phyloP scores from a whole-genome alignment of 345 rosid species.

The Erysimum cheiranthoides region DNA sequence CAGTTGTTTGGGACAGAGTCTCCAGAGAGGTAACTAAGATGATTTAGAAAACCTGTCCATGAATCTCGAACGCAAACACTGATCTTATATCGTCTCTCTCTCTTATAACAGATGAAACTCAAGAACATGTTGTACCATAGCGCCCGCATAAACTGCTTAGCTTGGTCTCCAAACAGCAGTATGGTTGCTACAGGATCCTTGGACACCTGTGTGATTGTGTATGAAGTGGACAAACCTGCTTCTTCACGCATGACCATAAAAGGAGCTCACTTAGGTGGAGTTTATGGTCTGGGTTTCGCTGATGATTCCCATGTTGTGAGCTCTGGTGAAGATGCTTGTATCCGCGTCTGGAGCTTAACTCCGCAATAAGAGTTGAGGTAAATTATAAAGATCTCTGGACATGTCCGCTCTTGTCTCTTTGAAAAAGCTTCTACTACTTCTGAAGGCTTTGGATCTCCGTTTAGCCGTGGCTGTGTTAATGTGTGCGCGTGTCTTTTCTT shows the following conservation, averaged over 20 bases:
- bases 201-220: slow-evolving; percentile 77
- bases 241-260: slow-evolving; percentile 73
- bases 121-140: slow-evolving; percentile 90
- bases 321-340: slow-evolving; percentile 96
- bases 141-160: slow-evolving; percentile 86
- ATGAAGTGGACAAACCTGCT: slow-evolving; percentile 78
- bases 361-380: slow-evolving; percentile 42
- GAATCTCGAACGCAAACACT: slow-evolving; percentile 1
- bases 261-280: slow-evolving; percentile 93
- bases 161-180: slow-evolving; percentile 84
- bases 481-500: slow-evolving; percentile 27
- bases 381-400: slow-evolving; percentile 15
- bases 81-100: not conserved
- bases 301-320: slow-evolving; percentile 68
- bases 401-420: slow-evolving; percentile 7
- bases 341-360: slow-evolving; percentile 71
- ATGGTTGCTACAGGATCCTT: slow-evolving; percentile 90
- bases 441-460: slow-evolving; percentile 23
- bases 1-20: slow-evolving; percentile 83
- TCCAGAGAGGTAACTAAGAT: slow-evolving; percentile 71
- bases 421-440: slow-evolving; percentile 26
- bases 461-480: slow-evolving; percentile 33
- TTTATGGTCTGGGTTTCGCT: slow-evolving; percentile 79
- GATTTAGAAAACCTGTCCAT: not conserved
- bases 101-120: slow-evolving; percentile 61